Base-by-base conservation (phyloP, 331 rosid species). In the Quercus tomentella region DNA sequence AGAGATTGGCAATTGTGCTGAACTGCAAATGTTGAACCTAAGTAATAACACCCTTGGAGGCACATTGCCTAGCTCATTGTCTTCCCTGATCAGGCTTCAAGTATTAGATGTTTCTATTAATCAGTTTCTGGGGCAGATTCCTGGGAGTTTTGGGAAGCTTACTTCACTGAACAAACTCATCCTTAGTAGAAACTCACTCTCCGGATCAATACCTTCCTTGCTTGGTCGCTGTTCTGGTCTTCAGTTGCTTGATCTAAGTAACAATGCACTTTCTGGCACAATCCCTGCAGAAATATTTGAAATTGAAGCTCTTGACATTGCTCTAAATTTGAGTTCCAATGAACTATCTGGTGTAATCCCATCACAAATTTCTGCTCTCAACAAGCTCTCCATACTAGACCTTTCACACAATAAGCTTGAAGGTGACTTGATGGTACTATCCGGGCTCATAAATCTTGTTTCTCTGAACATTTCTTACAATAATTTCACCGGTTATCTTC, bases 401-500 rank as follows among this genome's bases (percentile, higher is more conserved):
- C 88, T 94, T 73, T 94, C 98, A 0, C 91, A 89, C 89, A 94
- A 94, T 80, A 82, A 33, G 60, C 88, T 94, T 33, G 88, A 88
- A 83, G 97, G 97, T 8, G 93, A 88, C 76, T 72, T 94, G 81
- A 58, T 82, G 81, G 91, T 67, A 25, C 90, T 94, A 25, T 81
- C 92, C 0, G 85, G 80, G 41, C 94, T 94, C 1, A 87, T 79
- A 67, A 94, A 91, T 84, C 97, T 94, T 52, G 97, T 91, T 81
- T 89, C 97, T 55, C 85, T 94, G 7, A 94, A 94, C 74, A 79
- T 94, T 81, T 94, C 98, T 28, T 88, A 87, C 87, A 94, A 94
- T 87, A 92, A 80, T 43, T 92, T 94, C 89, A 74, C 84, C 3
- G 97, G 98, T 31, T 91, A 69, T 82, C 87, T 94, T 30, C 98